Evolutionary conservation across 192 early-diverging fungal species (phyloP), one percentile per base, ranked within the genome.

Genomic region (Umbelopsis ramanniana): DNA sequence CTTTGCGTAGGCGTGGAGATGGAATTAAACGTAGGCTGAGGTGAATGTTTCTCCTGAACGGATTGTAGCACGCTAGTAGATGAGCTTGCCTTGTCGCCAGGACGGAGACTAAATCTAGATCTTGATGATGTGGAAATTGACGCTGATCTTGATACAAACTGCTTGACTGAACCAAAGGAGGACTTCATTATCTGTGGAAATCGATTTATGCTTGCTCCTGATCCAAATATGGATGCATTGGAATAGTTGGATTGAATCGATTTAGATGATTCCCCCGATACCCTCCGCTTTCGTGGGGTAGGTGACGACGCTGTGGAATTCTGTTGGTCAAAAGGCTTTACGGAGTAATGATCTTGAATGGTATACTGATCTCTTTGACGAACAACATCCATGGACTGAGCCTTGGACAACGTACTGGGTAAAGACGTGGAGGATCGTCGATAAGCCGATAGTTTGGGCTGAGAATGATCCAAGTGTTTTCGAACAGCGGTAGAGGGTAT

Each of bases 231-330:
- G 15, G 79, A 80, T 3, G 24, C 40, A n/a, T 47, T 76, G 12
- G 81, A 80, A 60, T 67, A 52, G 33, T 76, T 48, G 17, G 81
- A 82, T 52, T 79, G 76, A 50, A 68, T 73, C 3, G 72, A 73
- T 70, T 46, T n/a, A 2, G 57, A 6, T 4, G 57, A 63, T 26
- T 38, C 57, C 17, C 19, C 29, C 17, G 57, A 63, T 35, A 37
- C 33, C 33, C 57, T 22, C 29, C 57, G 26, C 37, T 52, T 43
- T 22, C 71, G 46, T 48, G 52, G 26, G 15, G 37, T 53, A 33
- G 47, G 68, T 53, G 47, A 46, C 50, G 68, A 46, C 14, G 22
- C 21, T 0, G 66, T 68, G 24, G 29, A 33, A 43, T 70, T 26
- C 4, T 52, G 52, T n/a, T 45, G 19, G 69, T 35, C 69, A 17